These are phyloP conservation scores for Trichoderma polysporum DNA, from an alignment of 2,329 filamentous ascomycete species.

Conservation along the genomic window DNA sequence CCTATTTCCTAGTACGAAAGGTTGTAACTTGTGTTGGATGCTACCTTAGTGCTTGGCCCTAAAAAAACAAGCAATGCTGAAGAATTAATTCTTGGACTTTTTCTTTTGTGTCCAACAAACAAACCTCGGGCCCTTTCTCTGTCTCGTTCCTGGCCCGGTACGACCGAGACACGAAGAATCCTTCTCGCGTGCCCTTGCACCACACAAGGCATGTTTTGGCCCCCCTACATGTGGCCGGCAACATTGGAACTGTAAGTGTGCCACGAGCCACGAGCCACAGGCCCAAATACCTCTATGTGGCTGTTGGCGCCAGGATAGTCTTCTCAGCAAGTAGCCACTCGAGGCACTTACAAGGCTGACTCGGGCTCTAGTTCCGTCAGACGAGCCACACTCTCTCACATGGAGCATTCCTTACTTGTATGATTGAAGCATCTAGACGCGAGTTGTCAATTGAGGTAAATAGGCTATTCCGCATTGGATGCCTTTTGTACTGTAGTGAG, in stretches of 20 bases:
- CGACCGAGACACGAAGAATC: not conserved
- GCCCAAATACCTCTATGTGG: not conserved
- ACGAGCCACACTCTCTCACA: not conserved
- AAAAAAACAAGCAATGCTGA: too few relatives aligned
- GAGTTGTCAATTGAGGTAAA: not conserved
- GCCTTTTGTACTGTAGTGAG: not conserved
- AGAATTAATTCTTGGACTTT: too few relatives aligned
- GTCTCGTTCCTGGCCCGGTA: not conserved
- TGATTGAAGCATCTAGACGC: not conserved
- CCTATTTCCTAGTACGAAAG: too few relatives aligned
- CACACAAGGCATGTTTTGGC: not conserved
- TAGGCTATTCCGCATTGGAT: not conserved
- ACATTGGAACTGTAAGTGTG: not conserved
- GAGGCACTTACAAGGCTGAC: slow-evolving; percentile 17
- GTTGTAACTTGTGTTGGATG: too few relatives aligned
- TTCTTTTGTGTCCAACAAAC: too few relatives aligned
- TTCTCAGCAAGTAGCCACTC: not conserved
- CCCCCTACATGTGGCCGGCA: not conserved
- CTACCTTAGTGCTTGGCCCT: too few relatives aligned
- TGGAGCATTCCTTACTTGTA: not conserved
- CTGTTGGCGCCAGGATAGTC: not conserved
- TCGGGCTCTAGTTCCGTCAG: not conserved
- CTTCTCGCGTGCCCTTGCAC: not conserved
- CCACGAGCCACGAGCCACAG: not conserved
- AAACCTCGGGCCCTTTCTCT: too few relatives aligned